Evolutionary conservation across 441 rosid genomes (phyloP), one percentile per base, ranked within the genome.

Genomic region (Isatis lusitanica): DNA sequence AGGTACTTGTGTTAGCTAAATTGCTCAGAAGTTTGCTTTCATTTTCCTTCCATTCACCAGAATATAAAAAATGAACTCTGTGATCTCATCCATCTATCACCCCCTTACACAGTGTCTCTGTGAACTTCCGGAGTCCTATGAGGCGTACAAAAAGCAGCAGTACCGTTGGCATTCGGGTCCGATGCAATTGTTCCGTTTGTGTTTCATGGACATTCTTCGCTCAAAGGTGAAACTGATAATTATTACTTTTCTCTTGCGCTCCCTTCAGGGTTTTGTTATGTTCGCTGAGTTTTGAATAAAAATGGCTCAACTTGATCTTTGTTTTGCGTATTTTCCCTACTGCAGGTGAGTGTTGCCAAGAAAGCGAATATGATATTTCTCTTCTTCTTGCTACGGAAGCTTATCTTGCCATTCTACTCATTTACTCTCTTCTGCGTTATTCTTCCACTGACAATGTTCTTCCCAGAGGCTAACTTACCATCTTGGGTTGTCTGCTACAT

Each of bases 141-240:
- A 86, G 74, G 97, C 97, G 65, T 92, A 92, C 87, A 90, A 90
- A 62, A 93, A 93, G 81, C 98, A 93, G 83, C 98, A 93, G 73
- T 86, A 93, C 65, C 97, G 96, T 28, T 93, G 98, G 98, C 98
- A 93, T 85, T 93, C 98, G 1, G 98, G 98, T 81, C 98, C 98
- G 9, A 93, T 93, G 98, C 98, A 93, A 51, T 73, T 93, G 74
- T 89, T 93, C 75, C 89, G 96, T 51, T 64, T 91, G 84, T 93
- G 97, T 83, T 93, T 93, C 82, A 1, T 88, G 51, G 98, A 93
- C 81, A 57, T 91, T 55, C 82, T 93, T 61, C 85, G 85, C 17
- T 87, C 98, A 17, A 93, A 91, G 98, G 97, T 91, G 68, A 62
- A 80, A 16, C 9, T 39, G 53, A 31, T 7, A 40, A 63, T 36